Base-by-base conservation (phyloP, 164 flowering plant species). In the Macadamia integrifolia region DNA sequence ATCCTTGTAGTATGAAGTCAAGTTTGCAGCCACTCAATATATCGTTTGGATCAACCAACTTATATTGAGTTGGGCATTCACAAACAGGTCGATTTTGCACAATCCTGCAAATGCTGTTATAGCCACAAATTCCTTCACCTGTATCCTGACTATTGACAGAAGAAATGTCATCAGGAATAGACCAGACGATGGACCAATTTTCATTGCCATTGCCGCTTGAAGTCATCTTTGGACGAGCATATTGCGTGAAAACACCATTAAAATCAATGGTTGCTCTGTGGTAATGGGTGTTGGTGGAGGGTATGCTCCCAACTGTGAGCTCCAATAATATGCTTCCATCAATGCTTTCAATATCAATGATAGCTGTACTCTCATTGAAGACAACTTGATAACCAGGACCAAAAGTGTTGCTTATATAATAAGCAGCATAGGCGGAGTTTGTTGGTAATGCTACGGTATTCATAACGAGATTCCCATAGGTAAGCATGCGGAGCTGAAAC, bases 41-140 rank as follows among this genome's bases (percentile, higher is more conserved):
- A 23, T 23, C 23, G 23, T 23, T 23, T 23, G 23, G 23, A 23
- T 23, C 23, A 23, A 23, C 23, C 23, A 23, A 23, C 23, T 23
- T 23, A 23, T 23, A 23, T 23, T 23, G 23, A 23, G 23, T 23
- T 23, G 68, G 68, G 70, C 78, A 71, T 6, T 17, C 18, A 30
- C 78, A 75, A 28, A 2, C 35, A 14, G 78, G 78, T 28, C 75
- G 68, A 23, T 23, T 23, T 18, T 66, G 49, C 6, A 60, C 67
- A 3, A 76, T 56, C 6, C 11, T 72, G 65, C 91, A 87, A 48
- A 77, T 78, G 75, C 82, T 82, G 60, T 85, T 84, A 67, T 63
- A 80, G 17, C 87, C 89, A 69, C 91, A 87, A 55, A 71, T 73
- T 15, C 85, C 86, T 48, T 82, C 70, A 0, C 81, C 89, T 6